Evolutionary conservation across 2,329 filamentous ascomycete genomes (phyloP), one percentile per base, ranked within the genome.

Genomic region (Arthroderma uncinatum): DNA sequence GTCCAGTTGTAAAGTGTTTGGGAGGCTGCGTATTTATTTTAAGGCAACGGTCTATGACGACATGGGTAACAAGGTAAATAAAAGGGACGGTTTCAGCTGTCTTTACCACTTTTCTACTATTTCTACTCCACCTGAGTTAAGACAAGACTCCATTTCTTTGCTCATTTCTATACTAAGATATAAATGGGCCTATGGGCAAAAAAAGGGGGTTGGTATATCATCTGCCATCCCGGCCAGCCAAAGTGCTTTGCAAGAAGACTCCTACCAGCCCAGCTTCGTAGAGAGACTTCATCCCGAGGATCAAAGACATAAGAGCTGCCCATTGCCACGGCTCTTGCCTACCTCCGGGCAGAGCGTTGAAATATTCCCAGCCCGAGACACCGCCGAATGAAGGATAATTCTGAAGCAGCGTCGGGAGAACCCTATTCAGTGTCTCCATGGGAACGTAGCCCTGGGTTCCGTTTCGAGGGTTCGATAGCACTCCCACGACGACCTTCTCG

Each of bases 311-410:
- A 57, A 79, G 78, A 50, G 77, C 78, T 0, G 87, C 87, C 90
- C 90, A 95, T 62, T 87, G 78, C 85, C 86, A 92, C 0, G 88
- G 87, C 57, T 77, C 73, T 10, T 75, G 74, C 1, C 67, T 68
- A 23, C 81, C 84, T 0, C 84, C 85, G 0, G 87, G 86, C 58
- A 83, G 69, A 57, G 85, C 82, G 74, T 95, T 94, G 74, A 92
- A 95, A 69, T 93, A 95, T 73, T 96, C 91, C 91, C 91, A 96
- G 1, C 89, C 89, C 84, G 93, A 93, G 5, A 96, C 83, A 0
- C 91, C 91, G 0, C 90, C 91, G 68, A 95, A 93, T 0, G 74
- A 74, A 1, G 81, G 80, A 64, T 87, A 87, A 58, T 77, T 77
- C 36, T 80, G 74, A 36, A 79, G 73, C 62, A 90, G 67, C 40